phyloP scores from a whole-genome alignment of 352 stramenopile genomes.

The Globisporangium paroecandrum region DNA sequence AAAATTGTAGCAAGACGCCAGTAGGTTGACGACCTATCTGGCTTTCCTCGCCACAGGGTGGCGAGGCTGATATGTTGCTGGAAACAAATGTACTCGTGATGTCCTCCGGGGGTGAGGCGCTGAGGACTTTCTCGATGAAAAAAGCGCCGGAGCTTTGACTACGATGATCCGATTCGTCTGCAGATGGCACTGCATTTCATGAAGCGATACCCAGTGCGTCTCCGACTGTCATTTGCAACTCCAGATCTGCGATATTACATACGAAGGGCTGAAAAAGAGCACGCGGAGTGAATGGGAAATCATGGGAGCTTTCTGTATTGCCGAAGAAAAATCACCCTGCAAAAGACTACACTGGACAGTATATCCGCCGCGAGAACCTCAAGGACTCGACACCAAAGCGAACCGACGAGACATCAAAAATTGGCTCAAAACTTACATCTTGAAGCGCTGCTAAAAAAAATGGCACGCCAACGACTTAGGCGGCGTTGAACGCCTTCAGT shows the following conservation, averaged over 20 bases:
- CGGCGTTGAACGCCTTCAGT: constrained; percentile 16
- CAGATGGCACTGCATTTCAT: background rate
- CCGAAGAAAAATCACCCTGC: background rate
- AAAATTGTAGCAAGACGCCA: background rate
- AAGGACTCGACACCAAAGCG: background rate
- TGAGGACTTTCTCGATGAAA: no score
- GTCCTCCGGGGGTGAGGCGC: no score
- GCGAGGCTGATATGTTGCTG: background rate
- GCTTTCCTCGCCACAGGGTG: no score
- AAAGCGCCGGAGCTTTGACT: background rate
- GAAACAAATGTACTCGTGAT: background rate
- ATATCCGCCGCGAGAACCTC: background rate
- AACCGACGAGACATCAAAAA: constrained; percentile 2
- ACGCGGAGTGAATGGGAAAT: background rate
- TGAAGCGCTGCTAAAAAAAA: background rate
- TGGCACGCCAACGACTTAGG: background rate
- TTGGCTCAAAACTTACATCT: constrained; percentile 6
- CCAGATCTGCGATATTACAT: background rate
- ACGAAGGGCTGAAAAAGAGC: background rate
- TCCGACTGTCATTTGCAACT: background rate
- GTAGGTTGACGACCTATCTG: background rate
- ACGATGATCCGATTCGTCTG: background rate
- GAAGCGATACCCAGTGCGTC: background rate
- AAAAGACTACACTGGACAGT: constrained; percentile 7
- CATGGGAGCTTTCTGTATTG: background rate